Evolutionary conservation across 140 eudicot genomes (phyloP).

Genomic region (Ambrosia hybrid): DNA sequence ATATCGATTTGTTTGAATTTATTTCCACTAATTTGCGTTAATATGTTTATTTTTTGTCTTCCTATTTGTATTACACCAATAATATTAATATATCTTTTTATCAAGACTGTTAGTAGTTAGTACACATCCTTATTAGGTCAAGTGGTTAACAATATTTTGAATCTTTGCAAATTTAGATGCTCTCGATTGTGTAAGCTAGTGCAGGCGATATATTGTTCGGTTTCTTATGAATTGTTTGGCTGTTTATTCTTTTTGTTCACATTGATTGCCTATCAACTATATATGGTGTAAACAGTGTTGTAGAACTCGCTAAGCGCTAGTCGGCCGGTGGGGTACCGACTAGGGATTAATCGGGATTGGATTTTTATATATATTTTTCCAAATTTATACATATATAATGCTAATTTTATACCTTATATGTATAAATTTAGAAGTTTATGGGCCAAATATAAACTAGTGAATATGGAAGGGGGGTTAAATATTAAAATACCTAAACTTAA

Average conservation of each 20-base stretch:
- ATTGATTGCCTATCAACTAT: neutral
- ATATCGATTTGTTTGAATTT: neutral
- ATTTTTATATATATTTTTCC: too few species aligned
- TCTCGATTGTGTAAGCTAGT: constrained; percentile 7
- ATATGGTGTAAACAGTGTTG: too few species aligned
- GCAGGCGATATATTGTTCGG: neutral
- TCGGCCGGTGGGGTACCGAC: too few species aligned
- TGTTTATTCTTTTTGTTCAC: neutral
- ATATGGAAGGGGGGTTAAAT: too few species aligned
- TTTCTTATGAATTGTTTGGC: constrained; percentile 1
- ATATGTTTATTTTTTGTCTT: neutral
- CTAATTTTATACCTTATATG: too few species aligned
- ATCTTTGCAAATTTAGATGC: constrained; percentile 2
- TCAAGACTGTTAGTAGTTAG: neutral
- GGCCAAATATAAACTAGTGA: too few species aligned
- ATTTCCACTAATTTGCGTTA: neutral
- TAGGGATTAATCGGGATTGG: too few species aligned
- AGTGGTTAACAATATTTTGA: neutral
- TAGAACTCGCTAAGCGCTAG: too few species aligned
- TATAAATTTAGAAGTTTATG: too few species aligned
- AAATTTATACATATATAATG: too few species aligned
- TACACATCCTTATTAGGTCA: neutral
- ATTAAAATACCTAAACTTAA: too few species aligned
- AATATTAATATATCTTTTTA: neutral
- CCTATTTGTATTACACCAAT: constrained; percentile 5